Percentiles rank a stretch among this genome's conserved stretches.
Evolutionary conservation across 306 rosid species (phyloP).

Genomic region (Prunus kanzakura): DNA sequence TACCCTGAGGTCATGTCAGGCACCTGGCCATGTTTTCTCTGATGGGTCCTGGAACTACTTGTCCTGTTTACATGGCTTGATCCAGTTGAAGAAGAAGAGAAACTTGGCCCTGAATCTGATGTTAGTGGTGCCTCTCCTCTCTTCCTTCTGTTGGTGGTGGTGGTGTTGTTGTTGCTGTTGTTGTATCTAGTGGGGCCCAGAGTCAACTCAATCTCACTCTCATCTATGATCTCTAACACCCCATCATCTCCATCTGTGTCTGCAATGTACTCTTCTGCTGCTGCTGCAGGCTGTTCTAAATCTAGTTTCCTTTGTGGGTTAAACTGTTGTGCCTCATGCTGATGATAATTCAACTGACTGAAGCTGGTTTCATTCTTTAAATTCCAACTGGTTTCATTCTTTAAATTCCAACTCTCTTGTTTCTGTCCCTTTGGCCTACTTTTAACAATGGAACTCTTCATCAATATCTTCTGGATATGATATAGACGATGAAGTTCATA

Average conservation of each 20-base stretch:
- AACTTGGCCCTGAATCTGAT: slow-evolving; percentile 58
- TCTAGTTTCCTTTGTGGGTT: slow-evolving; percentile 43
- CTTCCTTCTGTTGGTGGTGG: slow-evolving; percentile 33
- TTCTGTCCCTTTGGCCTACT: slow-evolving; percentile 34
- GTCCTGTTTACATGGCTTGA: slow-evolving; percentile 62
- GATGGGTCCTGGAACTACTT: slow-evolving; percentile 26
- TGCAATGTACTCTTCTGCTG: slow-evolving; percentile 10
- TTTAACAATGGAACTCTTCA: slow-evolving; percentile 49
- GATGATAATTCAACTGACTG: slow-evolving; percentile 5
- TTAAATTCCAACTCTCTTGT: slow-evolving; percentile 42
- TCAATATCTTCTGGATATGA: slow-evolving; percentile 69
- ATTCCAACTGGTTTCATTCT: slow-evolving; percentile 47
- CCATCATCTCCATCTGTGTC: slow-evolving; percentile 32
- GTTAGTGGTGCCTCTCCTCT: slow-evolving; percentile 45
- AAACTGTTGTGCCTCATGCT: slow-evolving; percentile 9
- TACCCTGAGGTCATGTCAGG: slow-evolving; percentile 31
- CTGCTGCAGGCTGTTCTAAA: slow-evolving; percentile 58
- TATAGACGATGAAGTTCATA: slow-evolving; percentile 87
- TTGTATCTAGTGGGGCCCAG: slow-evolving; percentile 64
- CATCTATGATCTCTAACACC: slow-evolving; percentile 56
- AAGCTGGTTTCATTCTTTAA: slow-evolving; percentile 40
- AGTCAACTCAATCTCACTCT: slow-evolving; percentile 72
- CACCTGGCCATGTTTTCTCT: slow-evolving; percentile 29
- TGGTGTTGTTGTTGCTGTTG: not conserved
- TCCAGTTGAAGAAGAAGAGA: slow-evolving; percentile 72